phyloP scores from a whole-genome alignment of 805 yeast species.

The Komagataella phaffii region DNA sequence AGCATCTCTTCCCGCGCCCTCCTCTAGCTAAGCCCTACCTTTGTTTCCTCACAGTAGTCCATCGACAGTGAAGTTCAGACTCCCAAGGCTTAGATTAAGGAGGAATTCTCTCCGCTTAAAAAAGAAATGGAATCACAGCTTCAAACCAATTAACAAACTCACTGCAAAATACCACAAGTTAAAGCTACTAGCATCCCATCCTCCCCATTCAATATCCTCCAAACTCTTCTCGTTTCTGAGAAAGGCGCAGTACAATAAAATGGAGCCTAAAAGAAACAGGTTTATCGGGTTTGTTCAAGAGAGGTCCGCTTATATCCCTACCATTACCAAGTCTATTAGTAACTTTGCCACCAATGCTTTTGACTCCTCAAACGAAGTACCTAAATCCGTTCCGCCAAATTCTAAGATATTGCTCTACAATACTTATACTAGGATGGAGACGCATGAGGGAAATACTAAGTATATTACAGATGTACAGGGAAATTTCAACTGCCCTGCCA shows the following conservation, averaged over 20 bases:
- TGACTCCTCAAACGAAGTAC: constrained; percentile 8
- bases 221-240: background rate
- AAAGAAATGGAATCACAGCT: background rate
- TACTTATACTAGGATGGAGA: constrained; percentile 27
- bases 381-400: constrained; percentile 30
- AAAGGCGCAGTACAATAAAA: background rate
- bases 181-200: background rate
- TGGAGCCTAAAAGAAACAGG: constrained; percentile 19
- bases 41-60: background rate
- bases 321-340: constrained; percentile 24
- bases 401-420: constrained; percentile 51
- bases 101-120: background rate
- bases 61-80: background rate
- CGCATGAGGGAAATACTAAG: constrained; percentile 14
- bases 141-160: background rate
- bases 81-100: background rate
- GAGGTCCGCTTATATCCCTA: constrained; percentile 31
- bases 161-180: background rate
- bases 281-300: constrained; percentile 33
- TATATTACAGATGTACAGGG: constrained; percentile 59
- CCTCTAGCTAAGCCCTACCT: too few species aligned
- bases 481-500: constrained; percentile 27
- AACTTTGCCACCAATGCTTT: constrained; percentile 2
- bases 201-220: background rate
- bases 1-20: too few species aligned